Conservation (phyloP, 306 rosid genomes). For the Vigna nakashimae region DNA sequence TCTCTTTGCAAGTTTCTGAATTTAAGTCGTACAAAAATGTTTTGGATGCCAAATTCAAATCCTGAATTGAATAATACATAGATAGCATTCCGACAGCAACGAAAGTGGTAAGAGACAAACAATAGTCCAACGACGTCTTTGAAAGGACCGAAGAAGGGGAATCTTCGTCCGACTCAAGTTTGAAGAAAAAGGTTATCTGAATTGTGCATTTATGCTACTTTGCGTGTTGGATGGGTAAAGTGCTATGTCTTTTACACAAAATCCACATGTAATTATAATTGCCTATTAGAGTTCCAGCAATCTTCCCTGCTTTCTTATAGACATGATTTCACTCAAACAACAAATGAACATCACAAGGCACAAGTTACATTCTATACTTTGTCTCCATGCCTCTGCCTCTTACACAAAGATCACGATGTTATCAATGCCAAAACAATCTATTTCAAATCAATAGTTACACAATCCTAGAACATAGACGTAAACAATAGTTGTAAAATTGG, state of each 20-base stretch:
- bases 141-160: not conserved
- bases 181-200: not conserved
- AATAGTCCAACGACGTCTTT: no score
- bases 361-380: no score
- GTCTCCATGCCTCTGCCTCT: no score
- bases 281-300: not conserved
- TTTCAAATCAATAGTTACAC: not conserved
- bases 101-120: no score
- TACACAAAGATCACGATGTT: no score
- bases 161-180: not conserved
- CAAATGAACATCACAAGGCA: not conserved
- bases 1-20: no score
- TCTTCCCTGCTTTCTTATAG: not conserved
- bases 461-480: not conserved
- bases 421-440: not conserved
- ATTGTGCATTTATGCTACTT: constrained; percentile 8
- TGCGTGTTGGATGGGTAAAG: not conserved
- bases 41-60: no score
- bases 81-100: no score
- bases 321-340: not conserved
- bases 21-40: no score
- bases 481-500: not conserved
- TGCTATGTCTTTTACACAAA: not conserved
- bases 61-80: no score
- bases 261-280: not conserved